phyloP scores from a whole-genome alignment of 345 rosid species.

The Luvunga scandens region DNA sequence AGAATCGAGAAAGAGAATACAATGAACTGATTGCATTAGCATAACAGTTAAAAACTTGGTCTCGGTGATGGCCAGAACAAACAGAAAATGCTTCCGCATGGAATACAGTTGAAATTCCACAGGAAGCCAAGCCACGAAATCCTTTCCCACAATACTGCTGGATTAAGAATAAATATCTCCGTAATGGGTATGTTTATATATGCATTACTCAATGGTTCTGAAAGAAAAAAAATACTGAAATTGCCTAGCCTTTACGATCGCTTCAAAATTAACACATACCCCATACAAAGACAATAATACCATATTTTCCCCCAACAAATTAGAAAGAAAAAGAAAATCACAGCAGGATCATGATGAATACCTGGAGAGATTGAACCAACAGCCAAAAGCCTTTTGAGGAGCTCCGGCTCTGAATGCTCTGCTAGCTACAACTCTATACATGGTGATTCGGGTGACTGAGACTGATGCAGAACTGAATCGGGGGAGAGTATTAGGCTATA shows the following conservation, averaged over 20 bases:
- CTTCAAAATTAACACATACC: neutral
- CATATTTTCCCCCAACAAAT: neutral
- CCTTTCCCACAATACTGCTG: too few species aligned
- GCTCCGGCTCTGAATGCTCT: conserved; percentile 40
- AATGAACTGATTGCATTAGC: neutral
- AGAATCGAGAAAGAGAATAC: neutral
- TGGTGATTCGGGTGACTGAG: conserved; percentile 1
- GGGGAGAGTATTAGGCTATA: neutral
- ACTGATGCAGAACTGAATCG: too few species aligned
- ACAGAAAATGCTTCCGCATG: neutral
- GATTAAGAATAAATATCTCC: too few species aligned
- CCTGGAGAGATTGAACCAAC: conserved; percentile 45
- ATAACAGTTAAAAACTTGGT: neutral
- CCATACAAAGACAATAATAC: neutral
- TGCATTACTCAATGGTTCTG: neutral
- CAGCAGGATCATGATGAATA: neutral
- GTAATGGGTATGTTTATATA: too few species aligned
- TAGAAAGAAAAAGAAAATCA: neutral
- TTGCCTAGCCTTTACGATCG: neutral
- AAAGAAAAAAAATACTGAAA: neutral
- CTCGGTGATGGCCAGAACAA: neutral
- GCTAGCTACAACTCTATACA: conserved; percentile 44
- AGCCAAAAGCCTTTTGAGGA: conserved; percentile 30
- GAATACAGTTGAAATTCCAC: neutral
- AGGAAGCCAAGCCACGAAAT: neutral